A percentile compares a stretch with the other conserved stretches of the same genome.
Evolutionary conservation across 2,329 filamentous ascomycete species (phyloP).

Genomic region (Epichloe typhina): DNA sequence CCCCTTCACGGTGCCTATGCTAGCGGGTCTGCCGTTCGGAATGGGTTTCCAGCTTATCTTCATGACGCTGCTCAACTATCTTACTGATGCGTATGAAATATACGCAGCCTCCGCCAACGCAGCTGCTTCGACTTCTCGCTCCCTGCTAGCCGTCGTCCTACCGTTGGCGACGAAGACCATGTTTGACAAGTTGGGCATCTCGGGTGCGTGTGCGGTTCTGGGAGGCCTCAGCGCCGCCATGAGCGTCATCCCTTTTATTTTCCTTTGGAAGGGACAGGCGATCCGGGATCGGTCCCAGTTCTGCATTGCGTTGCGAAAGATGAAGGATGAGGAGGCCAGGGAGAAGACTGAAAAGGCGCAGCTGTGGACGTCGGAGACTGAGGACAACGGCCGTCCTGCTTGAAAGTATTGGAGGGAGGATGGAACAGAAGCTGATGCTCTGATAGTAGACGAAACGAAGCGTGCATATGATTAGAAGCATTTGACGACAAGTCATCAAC

Average conservation of each 20-base stretch:
- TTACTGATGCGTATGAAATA: constrained; percentile 54
- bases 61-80: constrained; percentile 50
- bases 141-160: constrained; percentile 75
- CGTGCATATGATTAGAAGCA: background rate
- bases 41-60: constrained; percentile 50
- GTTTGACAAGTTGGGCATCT: constrained; percentile 33
- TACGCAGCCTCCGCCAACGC: constrained; percentile 67
- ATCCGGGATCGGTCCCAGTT: constrained; percentile 47
- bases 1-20: constrained; percentile 41
- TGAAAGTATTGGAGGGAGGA: background rate
- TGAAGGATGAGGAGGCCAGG: constrained; percentile 35
- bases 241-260: constrained; percentile 37
- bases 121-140: constrained; percentile 74
- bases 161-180: constrained; percentile 41
- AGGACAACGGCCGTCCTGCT: background rate
- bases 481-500: background rate
- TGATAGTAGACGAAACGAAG: background rate
- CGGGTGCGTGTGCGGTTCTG: constrained; percentile 38
- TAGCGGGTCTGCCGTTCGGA: constrained; percentile 49
- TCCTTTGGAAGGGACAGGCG: constrained; percentile 39
- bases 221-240: constrained; percentile 37
- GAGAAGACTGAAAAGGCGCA: constrained; percentile 13
- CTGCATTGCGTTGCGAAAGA: constrained; percentile 43
- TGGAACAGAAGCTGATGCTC: background rate
- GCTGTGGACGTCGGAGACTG: too few relatives aligned